These are phyloP conservation scores for Cladosporium sp. DNA, from an alignment of 2,329 filamentous ascomycete genomes.

Conservation along the genomic window DNA sequence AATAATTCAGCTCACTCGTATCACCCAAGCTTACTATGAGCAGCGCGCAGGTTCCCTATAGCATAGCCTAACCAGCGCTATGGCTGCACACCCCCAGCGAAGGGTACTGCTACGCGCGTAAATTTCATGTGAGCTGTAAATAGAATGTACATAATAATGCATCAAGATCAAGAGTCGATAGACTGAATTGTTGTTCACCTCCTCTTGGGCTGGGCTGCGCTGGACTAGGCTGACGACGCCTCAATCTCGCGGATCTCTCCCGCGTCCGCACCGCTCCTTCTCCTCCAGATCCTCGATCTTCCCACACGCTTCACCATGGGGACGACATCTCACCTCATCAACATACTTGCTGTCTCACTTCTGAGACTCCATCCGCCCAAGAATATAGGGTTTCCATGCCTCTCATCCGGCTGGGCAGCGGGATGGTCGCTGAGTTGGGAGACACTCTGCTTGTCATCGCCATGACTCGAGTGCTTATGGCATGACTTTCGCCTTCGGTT, in stretches of 20 bases:
- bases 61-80: not conserved
- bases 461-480: not conserved
- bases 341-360: not conserved
- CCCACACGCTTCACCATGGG: conserved; percentile 9
- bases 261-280: not conserved
- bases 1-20: conserved; percentile 5
- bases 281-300: not conserved
- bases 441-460: not conserved
- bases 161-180: not conserved
- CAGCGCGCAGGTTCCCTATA: not conserved
- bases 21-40: not conserved
- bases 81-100: not conserved
- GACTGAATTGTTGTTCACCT: not conserved
- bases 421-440: not conserved
- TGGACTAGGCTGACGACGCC: conserved; percentile 3
- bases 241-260: not conserved
- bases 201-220: not conserved
- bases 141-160: not conserved
- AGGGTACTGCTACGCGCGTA: not conserved
- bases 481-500: not conserved
- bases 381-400: not conserved
- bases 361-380: not conserved
- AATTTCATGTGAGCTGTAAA: not conserved
- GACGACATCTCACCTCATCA: not conserved
- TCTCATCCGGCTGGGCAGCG: not conserved